Conservation (phyloP, 2,329 filamentous ascomycete species). For the Paecilomyces formosus region DNA sequence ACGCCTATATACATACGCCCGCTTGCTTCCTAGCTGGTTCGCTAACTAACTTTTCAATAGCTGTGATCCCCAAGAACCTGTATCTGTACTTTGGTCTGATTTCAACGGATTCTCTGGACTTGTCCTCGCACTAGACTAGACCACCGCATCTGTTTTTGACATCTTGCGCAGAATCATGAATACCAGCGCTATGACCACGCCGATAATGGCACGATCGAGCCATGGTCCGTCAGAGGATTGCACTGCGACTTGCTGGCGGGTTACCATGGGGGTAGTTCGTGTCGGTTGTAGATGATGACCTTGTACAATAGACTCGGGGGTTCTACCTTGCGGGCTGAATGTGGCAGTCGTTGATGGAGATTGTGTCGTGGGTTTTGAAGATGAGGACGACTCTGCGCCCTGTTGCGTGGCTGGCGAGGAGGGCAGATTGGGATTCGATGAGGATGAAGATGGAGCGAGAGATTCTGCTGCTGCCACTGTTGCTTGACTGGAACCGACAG, state of each 20-base stretch:
- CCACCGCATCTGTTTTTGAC: slow-evolving; percentile 13
- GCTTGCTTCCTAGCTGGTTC: not conserved
- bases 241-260: not conserved
- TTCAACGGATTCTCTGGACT: not conserved
- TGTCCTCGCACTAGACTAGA: not conserved
- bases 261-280: not conserved
- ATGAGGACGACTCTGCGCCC: not conserved
- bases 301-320: not conserved
- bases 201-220: slow-evolving; percentile 75
- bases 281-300: not conserved
- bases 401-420: slow-evolving; percentile 2
- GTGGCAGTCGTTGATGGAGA: not conserved
- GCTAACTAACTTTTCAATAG: not conserved
- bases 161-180: slow-evolving; percentile 58
- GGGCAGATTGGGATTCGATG: not conserved
- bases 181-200: slow-evolving; percentile 60
- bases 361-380: not conserved
- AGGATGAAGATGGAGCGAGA: not conserved
- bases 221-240: slow-evolving; percentile 52
- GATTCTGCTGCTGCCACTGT: not conserved
- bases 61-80: not conserved
- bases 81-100: too few relatives aligned
- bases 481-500: not conserved
- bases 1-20: not conserved
- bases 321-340: not conserved